These are phyloP conservation scores for Blastocystis sp. DNA, from an alignment of 352 stramenopile species.

Conservation along the genomic window DNA sequence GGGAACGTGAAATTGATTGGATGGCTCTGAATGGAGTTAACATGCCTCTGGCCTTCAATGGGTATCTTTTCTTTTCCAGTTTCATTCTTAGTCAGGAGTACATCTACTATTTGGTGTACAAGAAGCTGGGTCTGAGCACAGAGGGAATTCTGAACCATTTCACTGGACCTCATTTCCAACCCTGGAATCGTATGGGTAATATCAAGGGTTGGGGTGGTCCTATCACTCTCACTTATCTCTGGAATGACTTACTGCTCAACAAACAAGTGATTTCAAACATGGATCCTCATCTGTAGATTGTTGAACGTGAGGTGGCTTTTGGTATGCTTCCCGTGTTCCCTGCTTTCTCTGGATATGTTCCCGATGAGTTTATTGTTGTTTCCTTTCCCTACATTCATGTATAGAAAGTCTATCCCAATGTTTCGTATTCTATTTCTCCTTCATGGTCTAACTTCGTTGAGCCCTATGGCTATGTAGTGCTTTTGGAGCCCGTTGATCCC, in stretches of 20 bases:
- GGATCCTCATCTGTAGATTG: constrained; percentile 71
- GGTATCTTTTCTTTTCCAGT: constrained; percentile 71
- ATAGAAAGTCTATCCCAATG: not conserved
- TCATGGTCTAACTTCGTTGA: not conserved
- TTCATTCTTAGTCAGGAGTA: constrained; percentile 73
- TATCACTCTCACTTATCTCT: constrained; percentile 72
- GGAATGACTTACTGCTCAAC: constrained; percentile 76
- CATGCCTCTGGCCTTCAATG: constrained; percentile 83
- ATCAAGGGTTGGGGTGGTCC: constrained; percentile 74
- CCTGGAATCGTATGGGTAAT: constrained; percentile 79
- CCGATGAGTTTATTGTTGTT: constrained; percentile 73
- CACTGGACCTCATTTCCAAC: constrained; percentile 71
- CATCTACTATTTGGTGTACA: constrained; percentile 82
- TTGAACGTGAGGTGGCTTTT: constrained; percentile 79
- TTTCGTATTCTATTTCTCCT: not conserved
- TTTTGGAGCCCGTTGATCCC: constrained; percentile 56
- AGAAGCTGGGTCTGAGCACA: constrained; percentile 78
- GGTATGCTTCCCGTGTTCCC: constrained; percentile 84
- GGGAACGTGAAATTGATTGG: constrained; percentile 86
- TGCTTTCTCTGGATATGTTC: constrained; percentile 81
- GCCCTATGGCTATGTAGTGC: not conserved
- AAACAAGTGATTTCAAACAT: not conserved
- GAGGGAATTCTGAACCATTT: constrained; percentile 82
- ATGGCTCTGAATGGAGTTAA: constrained; percentile 86
- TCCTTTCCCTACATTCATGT: too few species aligned